phyloP scores from a whole-genome alignment of 306 rosid genomes.

The Glycine tomentella region DNA sequence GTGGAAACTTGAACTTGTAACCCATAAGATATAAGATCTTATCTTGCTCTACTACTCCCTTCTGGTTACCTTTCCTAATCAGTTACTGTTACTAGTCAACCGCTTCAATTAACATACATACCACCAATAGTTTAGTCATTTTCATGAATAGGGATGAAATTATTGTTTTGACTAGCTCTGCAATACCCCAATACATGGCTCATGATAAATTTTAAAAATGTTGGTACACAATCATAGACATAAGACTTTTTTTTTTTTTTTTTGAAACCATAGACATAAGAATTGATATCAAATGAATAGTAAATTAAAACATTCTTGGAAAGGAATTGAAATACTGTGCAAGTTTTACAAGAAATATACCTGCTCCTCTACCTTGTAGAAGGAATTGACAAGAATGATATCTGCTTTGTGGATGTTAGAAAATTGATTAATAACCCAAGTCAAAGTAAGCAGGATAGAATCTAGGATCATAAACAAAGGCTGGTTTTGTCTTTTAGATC shows the following conservation, averaged over 20 bases:
- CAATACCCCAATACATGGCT: too few relatives aligned
- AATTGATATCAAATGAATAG: neutral
- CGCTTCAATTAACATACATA: too few relatives aligned
- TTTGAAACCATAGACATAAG: too few relatives aligned
- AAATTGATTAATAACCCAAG: slow-evolving; percentile 60
- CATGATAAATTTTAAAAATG: neutral
- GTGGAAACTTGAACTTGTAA: too few relatives aligned
- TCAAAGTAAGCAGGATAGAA: slow-evolving; percentile 65
- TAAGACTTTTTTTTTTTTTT: too few relatives aligned
- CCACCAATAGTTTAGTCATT: too few relatives aligned
- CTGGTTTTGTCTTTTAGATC: slow-evolving; percentile 57
- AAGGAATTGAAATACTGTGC: neutral
- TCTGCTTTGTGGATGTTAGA: slow-evolving; percentile 60
- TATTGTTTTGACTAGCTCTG: too few relatives aligned
- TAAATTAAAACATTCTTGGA: neutral
- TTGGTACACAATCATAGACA: neutral
- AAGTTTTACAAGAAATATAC: slow-evolving; percentile 35
- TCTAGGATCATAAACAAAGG: slow-evolving; percentile 48
- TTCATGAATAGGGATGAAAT: too few relatives aligned
- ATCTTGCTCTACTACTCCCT: too few relatives aligned
- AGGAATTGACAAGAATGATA: slow-evolving; percentile 63
- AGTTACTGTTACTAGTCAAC: too few relatives aligned
- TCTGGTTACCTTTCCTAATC: too few relatives aligned
- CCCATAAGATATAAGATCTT: too few relatives aligned
- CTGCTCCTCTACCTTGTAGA: slow-evolving; percentile 68